Evolutionary conservation across 2,329 filamentous ascomycete genomes (phyloP).

Genomic region (Plenodomus biglobosus): DNA sequence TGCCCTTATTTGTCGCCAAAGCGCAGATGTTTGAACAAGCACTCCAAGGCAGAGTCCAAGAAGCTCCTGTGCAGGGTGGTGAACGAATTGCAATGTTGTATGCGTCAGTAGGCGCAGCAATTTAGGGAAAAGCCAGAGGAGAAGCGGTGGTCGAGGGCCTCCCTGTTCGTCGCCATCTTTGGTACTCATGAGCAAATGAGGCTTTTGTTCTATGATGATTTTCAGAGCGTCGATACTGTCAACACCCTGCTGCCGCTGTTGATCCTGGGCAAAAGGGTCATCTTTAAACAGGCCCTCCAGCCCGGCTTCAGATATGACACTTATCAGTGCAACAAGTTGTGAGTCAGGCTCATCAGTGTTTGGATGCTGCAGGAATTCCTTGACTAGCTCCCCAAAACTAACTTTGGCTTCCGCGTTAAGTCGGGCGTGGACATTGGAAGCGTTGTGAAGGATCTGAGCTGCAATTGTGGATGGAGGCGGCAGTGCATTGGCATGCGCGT

Average conservation of each 20-base stretch:
- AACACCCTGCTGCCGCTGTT: conserved; percentile 61
- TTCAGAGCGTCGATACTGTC: conserved; percentile 78
- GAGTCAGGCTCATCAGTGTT: conserved; percentile 63
- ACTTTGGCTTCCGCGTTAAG: conserved; percentile 67
- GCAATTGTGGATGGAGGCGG: conserved; percentile 76
- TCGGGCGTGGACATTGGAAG: conserved; percentile 65
- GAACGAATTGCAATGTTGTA: conserved; percentile 46
- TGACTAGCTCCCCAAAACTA: conserved; percentile 74
- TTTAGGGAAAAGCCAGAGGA: conserved; percentile 57
- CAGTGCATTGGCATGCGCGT: conserved; percentile 21
- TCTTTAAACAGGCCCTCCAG: conserved; percentile 69
- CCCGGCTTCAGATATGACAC: conserved; percentile 78
- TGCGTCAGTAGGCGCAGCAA: conserved; percentile 52
- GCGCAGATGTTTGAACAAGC: conserved; percentile 38
- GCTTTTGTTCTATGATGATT: conserved; percentile 73
- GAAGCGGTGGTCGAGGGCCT: conserved; percentile 48
- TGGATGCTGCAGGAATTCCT: conserved; percentile 57
- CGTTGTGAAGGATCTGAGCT: conserved; percentile 81
- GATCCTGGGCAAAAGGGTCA: conserved; percentile 65
- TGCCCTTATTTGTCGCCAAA: conserved; percentile 40
- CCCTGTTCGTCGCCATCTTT: conserved; percentile 37
- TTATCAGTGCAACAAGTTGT: conserved; percentile 80
- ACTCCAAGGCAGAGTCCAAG: conserved; percentile 42
- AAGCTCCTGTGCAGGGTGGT: conserved; percentile 40
- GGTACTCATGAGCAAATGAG: conserved; percentile 59